Conservation (phyloP, 2,329 filamentous ascomycete genomes). For the Lachnellula hyalina region DNA sequence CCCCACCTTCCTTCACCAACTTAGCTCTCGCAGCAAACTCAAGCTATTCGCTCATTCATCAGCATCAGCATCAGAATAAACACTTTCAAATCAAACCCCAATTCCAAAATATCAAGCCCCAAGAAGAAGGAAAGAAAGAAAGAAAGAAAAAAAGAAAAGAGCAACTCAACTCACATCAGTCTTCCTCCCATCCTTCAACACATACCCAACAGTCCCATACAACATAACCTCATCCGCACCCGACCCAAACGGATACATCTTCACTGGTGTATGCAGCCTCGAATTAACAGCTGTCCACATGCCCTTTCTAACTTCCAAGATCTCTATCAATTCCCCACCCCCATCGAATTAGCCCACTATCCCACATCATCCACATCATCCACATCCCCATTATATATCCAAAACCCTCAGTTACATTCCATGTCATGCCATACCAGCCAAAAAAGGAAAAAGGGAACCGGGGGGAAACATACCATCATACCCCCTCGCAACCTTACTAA, state of each 20-base stretch:
- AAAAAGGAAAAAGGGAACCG: not conserved
- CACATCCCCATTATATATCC: not conserved
- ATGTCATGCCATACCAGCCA: not conserved
- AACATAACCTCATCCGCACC: constrained; percentile 47
- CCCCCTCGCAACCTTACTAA: constrained; percentile 40
- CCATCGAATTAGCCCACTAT: not conserved
- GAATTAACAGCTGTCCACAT: constrained; percentile 48
- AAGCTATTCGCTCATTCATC: constrained; percentile 12
- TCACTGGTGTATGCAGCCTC: constrained; percentile 40
- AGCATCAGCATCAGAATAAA: not conserved
- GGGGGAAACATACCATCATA: constrained; percentile 35
- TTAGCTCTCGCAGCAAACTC: constrained; percentile 27
- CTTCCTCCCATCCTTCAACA: constrained; percentile 42
- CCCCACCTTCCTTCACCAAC: constrained; percentile 21
- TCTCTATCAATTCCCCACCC: constrained; percentile 33
- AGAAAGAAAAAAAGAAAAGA: too few species aligned
- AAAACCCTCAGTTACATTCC: not conserved
- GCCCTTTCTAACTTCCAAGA: constrained; percentile 43
- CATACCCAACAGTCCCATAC: constrained; percentile 47
- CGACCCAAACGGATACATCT: constrained; percentile 46
- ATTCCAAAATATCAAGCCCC: not conserved
- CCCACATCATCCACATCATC: too few species aligned
- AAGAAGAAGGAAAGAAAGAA: too few species aligned
- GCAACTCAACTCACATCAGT: constrained; percentile 15
- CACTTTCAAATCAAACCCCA: not conserved